These are phyloP conservation scores for Coniochaeta sp. DNA, from an alignment of 2,329 filamentous ascomycete species.

Conservation along the genomic window DNA sequence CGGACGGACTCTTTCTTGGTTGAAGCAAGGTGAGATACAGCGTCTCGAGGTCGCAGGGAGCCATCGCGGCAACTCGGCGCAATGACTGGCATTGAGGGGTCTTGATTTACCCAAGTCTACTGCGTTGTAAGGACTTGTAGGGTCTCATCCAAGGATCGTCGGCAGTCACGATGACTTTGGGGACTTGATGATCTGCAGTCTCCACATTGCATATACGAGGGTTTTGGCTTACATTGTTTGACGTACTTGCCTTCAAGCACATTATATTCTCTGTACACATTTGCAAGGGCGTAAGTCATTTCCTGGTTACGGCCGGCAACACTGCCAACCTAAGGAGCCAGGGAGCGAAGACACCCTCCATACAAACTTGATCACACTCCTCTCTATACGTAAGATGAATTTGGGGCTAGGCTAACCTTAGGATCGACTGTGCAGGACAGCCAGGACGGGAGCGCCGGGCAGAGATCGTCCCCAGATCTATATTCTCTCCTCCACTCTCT, in stretches of 20 bases:
- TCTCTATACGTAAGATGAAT: too few relatives aligned
- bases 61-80: too few relatives aligned
- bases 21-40: too few relatives aligned
- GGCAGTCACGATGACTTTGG: background rate
- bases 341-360: too few relatives aligned
- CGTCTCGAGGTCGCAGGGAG: too few relatives aligned
- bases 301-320: background rate
- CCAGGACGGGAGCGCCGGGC: background rate
- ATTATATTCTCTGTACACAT: background rate
- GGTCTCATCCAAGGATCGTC: background rate
- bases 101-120: background rate
- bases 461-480: background rate
- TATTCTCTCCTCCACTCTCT: background rate
- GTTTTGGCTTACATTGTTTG: background rate
- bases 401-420: too few relatives aligned
- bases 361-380: too few relatives aligned
- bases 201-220: constrained; percentile 1
- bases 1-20: background rate
- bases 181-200: background rate
- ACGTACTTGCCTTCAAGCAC: background rate
- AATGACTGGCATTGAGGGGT: background rate
- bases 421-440: background rate
- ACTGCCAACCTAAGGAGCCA: background rate
- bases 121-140: background rate
- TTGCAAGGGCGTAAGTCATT: background rate